Base-by-base conservation (phyloP, 805 yeast species). In the Lachancea fermentati region DNA sequence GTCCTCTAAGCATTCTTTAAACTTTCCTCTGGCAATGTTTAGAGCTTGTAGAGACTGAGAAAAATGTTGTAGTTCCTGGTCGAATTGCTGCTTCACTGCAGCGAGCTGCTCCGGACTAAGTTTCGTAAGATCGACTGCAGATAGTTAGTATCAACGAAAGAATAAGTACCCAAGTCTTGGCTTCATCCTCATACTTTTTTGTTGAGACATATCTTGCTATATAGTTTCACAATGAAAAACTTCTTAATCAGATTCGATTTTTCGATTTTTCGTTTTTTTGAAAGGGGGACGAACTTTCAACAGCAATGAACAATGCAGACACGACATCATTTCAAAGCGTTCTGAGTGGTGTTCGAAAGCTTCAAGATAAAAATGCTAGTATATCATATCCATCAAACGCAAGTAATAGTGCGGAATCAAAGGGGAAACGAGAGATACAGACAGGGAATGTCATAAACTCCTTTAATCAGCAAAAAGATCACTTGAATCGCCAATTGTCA, bases 11-110 rank as follows among this genome's bases (percentile, higher is more conserved):
- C 97, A 91, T 49, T 89, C 96, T 49, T 72, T 73, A 58, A 88
- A 85, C 63, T 85, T 89, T 36, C 73, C 64, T 55, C 81, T 85
- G 2, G 97, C 97, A 33, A 87, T 73, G 43, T 78, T 78, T 31
- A 93, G 72, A 4, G 96, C 95, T 49, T 79, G 82, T 43, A 84
- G 73, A 0, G 97, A 89, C 34, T 82, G 81, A 14, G 85, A 75
- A 53, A 93, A 79, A 55, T 89, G 96, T 52, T 85, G 85, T 30
- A 89, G 68, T 58, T 93, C 98, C 53, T 78, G 80, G 50, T 86
- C 91, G 16, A 93, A 73, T 54, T 82, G 85, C 49, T 80, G 81
- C 51, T 93, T 84, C 60, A 93, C 78, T 49, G 86, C 89, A 19
- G 79, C 69, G 36, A 93, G 71, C 62, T 93, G 97, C 57, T 87